phyloP scores from a whole-genome alignment of 352 stramenopile species.

The Globisporangium mamillatum region DNA sequence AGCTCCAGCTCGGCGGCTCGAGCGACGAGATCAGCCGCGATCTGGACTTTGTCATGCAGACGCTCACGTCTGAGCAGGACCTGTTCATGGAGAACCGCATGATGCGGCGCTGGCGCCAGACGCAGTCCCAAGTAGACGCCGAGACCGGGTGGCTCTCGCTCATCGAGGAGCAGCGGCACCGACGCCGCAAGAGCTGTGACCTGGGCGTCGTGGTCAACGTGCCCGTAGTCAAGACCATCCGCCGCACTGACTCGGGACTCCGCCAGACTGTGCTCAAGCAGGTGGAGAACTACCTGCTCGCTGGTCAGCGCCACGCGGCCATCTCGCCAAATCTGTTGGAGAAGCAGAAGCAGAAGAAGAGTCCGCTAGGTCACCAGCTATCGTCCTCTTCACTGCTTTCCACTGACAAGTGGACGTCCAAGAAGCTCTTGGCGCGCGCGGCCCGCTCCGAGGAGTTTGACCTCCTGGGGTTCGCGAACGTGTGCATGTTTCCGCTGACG shows the following conservation, averaged over 20 bases:
- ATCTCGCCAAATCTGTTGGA: background rate
- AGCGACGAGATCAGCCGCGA: conserved; percentile 39
- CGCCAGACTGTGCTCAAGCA: conserved; percentile 50
- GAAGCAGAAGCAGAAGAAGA: background rate
- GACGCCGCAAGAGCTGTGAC: conserved; percentile 33
- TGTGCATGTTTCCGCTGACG: conserved; percentile 54
- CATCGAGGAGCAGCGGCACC: conserved; percentile 48
- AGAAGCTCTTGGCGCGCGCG: conserved; percentile 33
- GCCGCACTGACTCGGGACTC: conserved; percentile 47
- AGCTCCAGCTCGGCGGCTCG: conserved; percentile 29
- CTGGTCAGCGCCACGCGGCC: conserved; percentile 10
- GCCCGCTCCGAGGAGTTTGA: conserved; percentile 44
- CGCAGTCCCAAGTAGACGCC: conserved; percentile 21
- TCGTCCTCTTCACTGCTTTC: conserved; percentile 4
- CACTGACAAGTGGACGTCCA: conserved; percentile 34
- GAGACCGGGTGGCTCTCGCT: conserved; percentile 44
- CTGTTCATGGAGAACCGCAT: conserved; percentile 39
- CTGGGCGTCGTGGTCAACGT: conserved; percentile 15
- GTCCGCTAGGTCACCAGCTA: background rate
- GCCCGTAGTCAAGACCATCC: conserved; percentile 30
- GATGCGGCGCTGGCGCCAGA: conserved; percentile 16
- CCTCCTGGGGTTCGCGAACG: conserved; percentile 42
- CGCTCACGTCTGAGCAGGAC: conserved; percentile 61
- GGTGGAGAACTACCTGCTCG: conserved; percentile 45
- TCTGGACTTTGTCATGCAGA: conserved; percentile 69